Evolutionary conservation across 768 basidiomycete species (phyloP).

Genomic region (Macrocybe gigantea): DNA sequence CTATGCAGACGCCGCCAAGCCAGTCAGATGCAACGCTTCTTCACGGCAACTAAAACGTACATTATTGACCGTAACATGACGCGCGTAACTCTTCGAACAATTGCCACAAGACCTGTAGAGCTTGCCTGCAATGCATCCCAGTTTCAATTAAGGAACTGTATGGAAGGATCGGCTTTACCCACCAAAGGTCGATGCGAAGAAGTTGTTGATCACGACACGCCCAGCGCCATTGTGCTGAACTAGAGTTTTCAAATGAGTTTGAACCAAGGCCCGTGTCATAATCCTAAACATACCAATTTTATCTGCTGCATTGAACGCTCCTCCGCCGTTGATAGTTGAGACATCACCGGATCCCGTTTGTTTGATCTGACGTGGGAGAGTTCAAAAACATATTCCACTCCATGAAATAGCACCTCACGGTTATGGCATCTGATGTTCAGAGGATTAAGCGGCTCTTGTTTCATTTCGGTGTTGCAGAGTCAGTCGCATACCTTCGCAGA

Average conservation of each 20-base stretch:
- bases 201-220: constrained; percentile 17
- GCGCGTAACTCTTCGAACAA: constrained; percentile 15
- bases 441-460: background rate
- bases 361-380: constrained; percentile 11
- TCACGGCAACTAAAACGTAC: constrained; percentile 6
- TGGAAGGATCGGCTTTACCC: background rate
- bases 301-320: constrained; percentile 19
- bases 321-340: constrained; percentile 20
- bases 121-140: constrained; percentile 11
- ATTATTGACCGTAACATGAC: constrained; percentile 20
- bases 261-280: background rate
- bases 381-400: background rate
- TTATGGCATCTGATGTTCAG: constrained; percentile 13
- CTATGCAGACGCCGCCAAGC: constrained; percentile 1
- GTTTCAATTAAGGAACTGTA: background rate
- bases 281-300: constrained; percentile 15
- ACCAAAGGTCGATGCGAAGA: constrained; percentile 22
- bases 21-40: background rate
- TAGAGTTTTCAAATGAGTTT: background rate
- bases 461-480: too few species aligned
- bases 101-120: constrained; percentile 23
- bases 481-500: constrained; percentile 18
- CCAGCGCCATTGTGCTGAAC: constrained; percentile 24
- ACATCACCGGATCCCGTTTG: constrained; percentile 22
- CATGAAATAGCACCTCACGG: constrained; percentile 6